Base-by-base conservation (phyloP, 2,329 filamentous ascomycete species). In the Plectosphaerella sp. region DNA sequence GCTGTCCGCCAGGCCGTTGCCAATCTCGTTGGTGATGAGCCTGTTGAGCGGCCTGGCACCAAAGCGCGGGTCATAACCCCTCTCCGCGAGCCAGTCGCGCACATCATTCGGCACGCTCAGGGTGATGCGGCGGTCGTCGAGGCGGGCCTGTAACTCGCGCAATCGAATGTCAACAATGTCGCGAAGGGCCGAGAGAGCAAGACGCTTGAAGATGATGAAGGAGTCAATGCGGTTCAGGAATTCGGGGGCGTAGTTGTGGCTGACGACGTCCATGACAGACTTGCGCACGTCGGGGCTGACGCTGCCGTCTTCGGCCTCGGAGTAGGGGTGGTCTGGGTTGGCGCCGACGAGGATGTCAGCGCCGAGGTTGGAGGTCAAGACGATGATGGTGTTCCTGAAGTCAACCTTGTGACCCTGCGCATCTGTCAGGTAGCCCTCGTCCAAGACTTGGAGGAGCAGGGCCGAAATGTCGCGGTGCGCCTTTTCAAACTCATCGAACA, bases 401-500 rank as follows among this genome's bases (percentile, higher is more conserved):
- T 97, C 94, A 54, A 99, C 88, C 70, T 94, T 96, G 75, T 96
- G 92, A 33, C 94, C 94, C 71, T 97, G 93, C 0, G 91, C 86
- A 66, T 97, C 94, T 1, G 93, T 97, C 48, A 99, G 80, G 74
- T 94, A 97, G 3, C 94, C 94, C 67, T 97, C 94, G 64, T 97
- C 94, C 1, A 99, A 82, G 0, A 97, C 93, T 69, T 97, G 94
- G 4, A 99, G 81, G 4, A 99, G 80, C 3, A 99, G 77, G 0
- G 92, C 88, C 0, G 91, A 95, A 58, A 97, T 97, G 62, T 99
- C 94, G 50, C 90, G 87, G 66, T 97, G 94, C 0, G 93, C 94
- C 67, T 99, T 97, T 66, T 99, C 94, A 61, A 97, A 97, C 67
- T 97, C 94, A 67, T 99, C 94, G 61, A 99, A 96, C 2, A 99